Percentiles rank a stretch among this genome's conserved stretches.
These are phyloP conservation scores for Cyclostephanos invisitatus DNA, from an alignment of 108 stramenopile species.

Conservation along the genomic window DNA sequence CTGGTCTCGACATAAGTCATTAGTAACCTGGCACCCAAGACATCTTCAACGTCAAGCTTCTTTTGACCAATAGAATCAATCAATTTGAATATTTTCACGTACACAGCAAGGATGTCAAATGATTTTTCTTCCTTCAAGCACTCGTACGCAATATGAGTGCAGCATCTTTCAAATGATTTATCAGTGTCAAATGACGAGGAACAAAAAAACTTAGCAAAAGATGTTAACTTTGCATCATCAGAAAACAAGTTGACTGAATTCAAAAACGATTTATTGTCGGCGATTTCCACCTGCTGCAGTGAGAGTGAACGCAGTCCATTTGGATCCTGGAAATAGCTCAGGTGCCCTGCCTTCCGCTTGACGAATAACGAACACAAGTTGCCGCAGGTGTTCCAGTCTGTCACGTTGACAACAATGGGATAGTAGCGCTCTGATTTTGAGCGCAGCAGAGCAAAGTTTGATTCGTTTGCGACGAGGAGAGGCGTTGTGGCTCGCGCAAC, in stretches of 20 bases:
- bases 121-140: conserved; percentile 62
- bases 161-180: conserved; percentile 50
- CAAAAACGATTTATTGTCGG: conserved; percentile 40
- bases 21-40: conserved; percentile 52
- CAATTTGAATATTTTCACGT: conserved; percentile 50
- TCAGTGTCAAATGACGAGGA: conserved; percentile 25
- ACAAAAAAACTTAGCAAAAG: conserved; percentile 77
- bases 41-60: conserved; percentile 17
- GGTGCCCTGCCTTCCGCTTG: conserved; percentile 79
- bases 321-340: conserved; percentile 72
- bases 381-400: conserved; percentile 25
- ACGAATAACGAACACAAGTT: conserved; percentile 60
- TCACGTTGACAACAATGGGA: conserved; percentile 44
- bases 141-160: conserved; percentile 57
- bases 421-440: conserved; percentile 65
- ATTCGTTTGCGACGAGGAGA: conserved; percentile 23
- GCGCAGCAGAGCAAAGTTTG: conserved; percentile 41
- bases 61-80: conserved; percentile 28
- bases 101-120: conserved; percentile 55
- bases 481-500: conserved; percentile 26
- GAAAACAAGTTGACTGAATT: conserved; percentile 76
- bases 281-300: conserved; percentile 47
- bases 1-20: conserved; percentile 33
- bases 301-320: conserved; percentile 50
- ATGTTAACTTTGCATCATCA: conserved; percentile 65